Evolutionary conservation across 306 rosid genomes (phyloP).

Genomic region (Vachellia pachyceras): DNA sequence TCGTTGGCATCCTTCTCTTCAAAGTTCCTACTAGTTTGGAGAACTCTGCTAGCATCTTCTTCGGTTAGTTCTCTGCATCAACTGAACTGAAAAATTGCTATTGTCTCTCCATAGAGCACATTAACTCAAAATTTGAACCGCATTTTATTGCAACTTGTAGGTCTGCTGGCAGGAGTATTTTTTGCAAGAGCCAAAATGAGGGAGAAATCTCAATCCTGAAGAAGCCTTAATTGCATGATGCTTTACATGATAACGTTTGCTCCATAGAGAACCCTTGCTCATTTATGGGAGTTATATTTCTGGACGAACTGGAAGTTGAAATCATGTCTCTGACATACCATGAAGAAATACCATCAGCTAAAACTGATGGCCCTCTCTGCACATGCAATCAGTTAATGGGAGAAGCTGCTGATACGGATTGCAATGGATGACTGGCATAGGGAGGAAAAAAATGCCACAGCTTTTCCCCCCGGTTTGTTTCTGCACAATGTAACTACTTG

Average conservation of each 20-base stretch:
- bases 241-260: neutral
- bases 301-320: slow-evolving; percentile 34
- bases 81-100: neutral
- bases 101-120: slow-evolving; percentile 4
- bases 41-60: slow-evolving; percentile 89
- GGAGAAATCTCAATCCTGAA: slow-evolving; percentile 70
- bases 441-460: slow-evolving; percentile 18
- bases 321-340: slow-evolving; percentile 23
- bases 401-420: neutral
- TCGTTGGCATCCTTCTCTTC: slow-evolving; percentile 89
- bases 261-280: slow-evolving; percentile 24
- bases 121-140: slow-evolving; percentile 22
- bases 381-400: neutral
- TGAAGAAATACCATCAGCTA: slow-evolving; percentile 25
- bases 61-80: slow-evolving; percentile 63
- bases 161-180: slow-evolving; percentile 92
- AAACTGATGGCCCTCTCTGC: slow-evolving; percentile 10
- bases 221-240: slow-evolving; percentile 3
- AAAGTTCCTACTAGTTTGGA: slow-evolving; percentile 93
- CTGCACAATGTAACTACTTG: slow-evolving; percentile 30
- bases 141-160: slow-evolving; percentile 52
- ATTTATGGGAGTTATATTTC: slow-evolving; percentile 35
- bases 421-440: neutral
- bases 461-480: slow-evolving; percentile 14
- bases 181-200: slow-evolving; percentile 94